Evolutionary conservation across 805 yeast species (phyloP).

Genomic region (Candida coleopterorum): DNA sequence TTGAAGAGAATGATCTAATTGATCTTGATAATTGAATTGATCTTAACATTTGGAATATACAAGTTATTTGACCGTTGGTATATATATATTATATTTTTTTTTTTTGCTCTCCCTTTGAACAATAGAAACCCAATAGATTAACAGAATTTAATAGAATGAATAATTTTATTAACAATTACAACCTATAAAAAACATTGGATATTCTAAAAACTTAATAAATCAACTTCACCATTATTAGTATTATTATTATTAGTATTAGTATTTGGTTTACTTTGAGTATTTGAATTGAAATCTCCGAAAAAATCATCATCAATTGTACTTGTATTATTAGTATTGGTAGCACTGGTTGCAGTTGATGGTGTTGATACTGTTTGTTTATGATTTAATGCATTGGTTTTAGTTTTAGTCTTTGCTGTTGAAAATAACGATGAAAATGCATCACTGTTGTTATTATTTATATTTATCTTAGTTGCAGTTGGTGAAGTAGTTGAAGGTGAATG

Average conservation of each 20-base stretch:
- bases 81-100: too few relatives aligned
- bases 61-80: background rate
- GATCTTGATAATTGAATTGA: slow-evolving; percentile 9
- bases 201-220: slow-evolving; percentile 42
- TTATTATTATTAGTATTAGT: slow-evolving; percentile 10
- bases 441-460: slow-evolving; percentile 19
- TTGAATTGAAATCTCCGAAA: slow-evolving; percentile 30
- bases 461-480: slow-evolving; percentile 36
- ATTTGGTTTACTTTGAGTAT: slow-evolving; percentile 5
- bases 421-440: slow-evolving; percentile 76
- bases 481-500: slow-evolving; percentile 18
- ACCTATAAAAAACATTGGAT: too few relatives aligned
- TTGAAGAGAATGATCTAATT: slow-evolving; percentile 48
- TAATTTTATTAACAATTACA: too few relatives aligned
- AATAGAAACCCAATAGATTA: too few relatives aligned
- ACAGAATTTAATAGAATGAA: too few relatives aligned
- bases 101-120: too few relatives aligned
- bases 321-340: background rate
- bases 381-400: slow-evolving; percentile 14
- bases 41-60: slow-evolving; percentile 18
- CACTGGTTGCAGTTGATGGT: slow-evolving; percentile 3
- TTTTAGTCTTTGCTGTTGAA: slow-evolving; percentile 54
- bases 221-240: slow-evolving; percentile 36
- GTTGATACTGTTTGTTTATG: slow-evolving; percentile 10
- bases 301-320: slow-evolving; percentile 19